Base-by-base conservation (phyloP, 495 filamentous ascomycete species). In the Tuber melanosporum region DNA sequence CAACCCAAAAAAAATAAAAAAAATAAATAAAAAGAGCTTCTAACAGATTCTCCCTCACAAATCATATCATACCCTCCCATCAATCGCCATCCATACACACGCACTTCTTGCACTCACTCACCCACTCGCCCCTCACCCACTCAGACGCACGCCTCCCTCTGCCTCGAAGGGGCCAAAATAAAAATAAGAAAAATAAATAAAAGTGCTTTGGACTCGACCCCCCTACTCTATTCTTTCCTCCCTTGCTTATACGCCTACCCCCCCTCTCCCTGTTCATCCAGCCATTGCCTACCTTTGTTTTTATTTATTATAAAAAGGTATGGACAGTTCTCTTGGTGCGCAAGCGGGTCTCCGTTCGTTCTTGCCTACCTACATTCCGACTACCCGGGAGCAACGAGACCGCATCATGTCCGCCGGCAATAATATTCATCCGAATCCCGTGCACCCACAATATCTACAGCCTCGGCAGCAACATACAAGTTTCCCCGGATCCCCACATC, bases 381-480 rank as follows among this genome's bases (percentile, higher is more conserved):
- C 79, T 71, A 41, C 71, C 73, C 71, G 77, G 45, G 78, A 79
- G 22, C 57, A 66, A 6, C 57, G 22, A 66, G 78, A 80, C 74
- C 78, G 78, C 71, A 80, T 80, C 73, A 80, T 80, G 77, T 80
- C 78, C 73, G 73, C 78, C 73, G 78, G 78, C 71, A 80, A 80
- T 71, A 79, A 73, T 36, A 74, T 80, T 76, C 78, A 80, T 71
- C 78, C 78, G 74, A 80, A 74, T 57, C 78, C 78, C 17, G 78
- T 80, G 22, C 78, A 80, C 43, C 78, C 78, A 14, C 78, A 79
- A 76, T 80, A 80, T 76, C 72, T 80, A 22, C 78, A 80, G 49
- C 78, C 78, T 49, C 78, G 74, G 69, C 76, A 78, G 71, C 77
- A 79, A 49, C 77, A 80, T 49, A 80, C 75, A 57, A 80, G 73